These are phyloP conservation scores for Drosera spatulata DNA, from an alignment of 179 eudicot genomes.

Conservation along the genomic window DNA sequence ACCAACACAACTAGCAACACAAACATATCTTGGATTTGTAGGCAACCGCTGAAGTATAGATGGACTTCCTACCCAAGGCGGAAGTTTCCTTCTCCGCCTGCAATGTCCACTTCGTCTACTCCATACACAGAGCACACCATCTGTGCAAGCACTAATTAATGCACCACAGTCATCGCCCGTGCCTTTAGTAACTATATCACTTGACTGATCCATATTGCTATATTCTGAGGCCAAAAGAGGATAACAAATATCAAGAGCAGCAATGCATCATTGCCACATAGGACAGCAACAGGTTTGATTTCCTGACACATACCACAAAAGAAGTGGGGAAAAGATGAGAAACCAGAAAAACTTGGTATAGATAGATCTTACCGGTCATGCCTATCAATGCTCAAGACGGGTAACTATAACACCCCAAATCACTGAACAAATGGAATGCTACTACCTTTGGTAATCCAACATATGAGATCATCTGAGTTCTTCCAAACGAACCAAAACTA, in stretches of 20 bases:
- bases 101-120: constrained; percentile 90
- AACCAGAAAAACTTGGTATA: not conserved
- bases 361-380: too few relatives aligned
- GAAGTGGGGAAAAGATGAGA: not conserved
- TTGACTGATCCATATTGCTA: constrained; percentile 24
- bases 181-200: constrained; percentile 21
- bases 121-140: constrained; percentile 94
- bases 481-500: too few relatives aligned
- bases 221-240: constrained; percentile 50
- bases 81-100: constrained; percentile 83
- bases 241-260: constrained; percentile 64
- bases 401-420: too few relatives aligned
- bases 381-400: too few relatives aligned
- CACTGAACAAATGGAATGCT: too few relatives aligned
- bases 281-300: constrained; percentile 66
- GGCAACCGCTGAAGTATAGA: constrained; percentile 53
- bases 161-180: constrained; percentile 41
- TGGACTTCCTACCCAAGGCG: constrained; percentile 94
- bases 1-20: constrained; percentile 47
- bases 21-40: constrained; percentile 69
- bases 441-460: too few relatives aligned
- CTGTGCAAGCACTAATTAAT: constrained; percentile 78
- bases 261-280: constrained; percentile 91
- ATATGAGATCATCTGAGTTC: too few relatives aligned
- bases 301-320: constrained; percentile 35